These are phyloP conservation scores for Tympanopsis confertula DNA, from an alignment of 2,329 filamentous ascomycete genomes.

Conservation along the genomic window DNA sequence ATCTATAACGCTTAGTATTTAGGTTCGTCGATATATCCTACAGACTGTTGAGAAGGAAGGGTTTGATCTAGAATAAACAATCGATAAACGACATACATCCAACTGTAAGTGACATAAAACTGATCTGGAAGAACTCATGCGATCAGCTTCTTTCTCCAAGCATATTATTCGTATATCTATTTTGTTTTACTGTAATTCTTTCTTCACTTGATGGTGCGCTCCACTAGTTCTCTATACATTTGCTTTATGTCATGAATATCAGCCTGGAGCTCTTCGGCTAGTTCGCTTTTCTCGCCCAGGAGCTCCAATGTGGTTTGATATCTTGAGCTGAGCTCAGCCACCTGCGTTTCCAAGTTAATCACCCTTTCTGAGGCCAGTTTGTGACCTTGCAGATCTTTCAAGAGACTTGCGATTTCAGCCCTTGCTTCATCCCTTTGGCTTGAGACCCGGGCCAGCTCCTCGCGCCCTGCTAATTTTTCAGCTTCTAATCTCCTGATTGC, in stretches of 20 bases:
- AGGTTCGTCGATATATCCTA: slow-evolving; percentile 68
- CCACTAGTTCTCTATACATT: slow-evolving; percentile 88
- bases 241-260: slow-evolving; percentile 90
- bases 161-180: too few species aligned
- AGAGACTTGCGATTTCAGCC: slow-evolving; percentile 78
- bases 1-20: slow-evolving; percentile 3
- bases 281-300: slow-evolving; percentile 92
- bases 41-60: slow-evolving; percentile 75
- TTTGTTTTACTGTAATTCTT: too few species aligned
- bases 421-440: slow-evolving; percentile 85
- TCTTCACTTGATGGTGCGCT: too few species aligned
- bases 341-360: slow-evolving; percentile 52
- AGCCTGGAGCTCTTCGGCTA: slow-evolving; percentile 77
- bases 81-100: slow-evolving; percentile 6
- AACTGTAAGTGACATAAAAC: too few species aligned
- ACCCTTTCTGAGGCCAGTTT: slow-evolving; percentile 48
- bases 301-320: slow-evolving; percentile 90
- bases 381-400: slow-evolving; percentile 73
- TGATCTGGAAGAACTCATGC: too few species aligned
- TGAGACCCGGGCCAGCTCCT: slow-evolving; percentile 71
- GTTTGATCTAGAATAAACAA: slow-evolving; percentile 39
- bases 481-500: slow-evolving; percentile 82
- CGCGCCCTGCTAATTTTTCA: slow-evolving; percentile 78
- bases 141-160: too few species aligned
- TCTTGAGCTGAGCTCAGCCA: slow-evolving; percentile 59